Percentiles rank a stretch among this genome's conserved stretches.
phyloP scores from a whole-genome alignment of 2,329 filamentous ascomycete species.

The Domatiomyces catenatus region DNA sequence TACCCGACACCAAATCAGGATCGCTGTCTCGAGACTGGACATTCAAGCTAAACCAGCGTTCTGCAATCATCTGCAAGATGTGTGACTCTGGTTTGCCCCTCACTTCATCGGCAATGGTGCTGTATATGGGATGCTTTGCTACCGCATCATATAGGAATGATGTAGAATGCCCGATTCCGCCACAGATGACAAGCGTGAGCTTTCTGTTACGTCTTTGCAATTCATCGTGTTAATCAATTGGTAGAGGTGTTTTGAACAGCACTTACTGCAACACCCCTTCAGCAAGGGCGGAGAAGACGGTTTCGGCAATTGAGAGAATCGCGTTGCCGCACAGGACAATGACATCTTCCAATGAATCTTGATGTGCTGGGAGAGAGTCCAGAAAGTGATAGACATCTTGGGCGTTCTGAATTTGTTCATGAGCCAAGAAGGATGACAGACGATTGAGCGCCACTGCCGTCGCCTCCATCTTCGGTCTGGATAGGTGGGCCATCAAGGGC shows the following conservation, averaged over 20 bases:
- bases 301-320: conserved; percentile 23
- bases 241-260: background rate
- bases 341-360: conserved; percentile 20
- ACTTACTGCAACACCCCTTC: conserved; percentile 16
- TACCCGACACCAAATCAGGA: background rate
- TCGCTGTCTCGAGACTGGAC: background rate
- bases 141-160: conserved; percentile 29
- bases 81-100: conserved; percentile 26
- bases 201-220: background rate
- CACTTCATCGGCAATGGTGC: conserved; percentile 18
- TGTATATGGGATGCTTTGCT: conserved; percentile 19
- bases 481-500: background rate
- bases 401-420: background rate
- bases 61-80: conserved; percentile 25
- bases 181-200: conserved; percentile 26
- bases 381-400: background rate
- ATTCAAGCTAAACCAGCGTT: background rate
- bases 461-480: background rate
- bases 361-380: conserved; percentile 4
- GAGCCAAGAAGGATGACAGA: background rate
- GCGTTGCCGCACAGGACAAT: conserved; percentile 29
- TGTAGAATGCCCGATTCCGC: conserved; percentile 34
- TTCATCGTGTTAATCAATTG: background rate
- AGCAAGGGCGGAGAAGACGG: conserved; percentile 23
- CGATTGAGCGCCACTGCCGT: background rate